A percentile compares a stretch with the other conserved stretches of the same genome.
phyloP scores from a whole-genome alignment of 169 alveolate species.

The Plasmodium adleri region DNA sequence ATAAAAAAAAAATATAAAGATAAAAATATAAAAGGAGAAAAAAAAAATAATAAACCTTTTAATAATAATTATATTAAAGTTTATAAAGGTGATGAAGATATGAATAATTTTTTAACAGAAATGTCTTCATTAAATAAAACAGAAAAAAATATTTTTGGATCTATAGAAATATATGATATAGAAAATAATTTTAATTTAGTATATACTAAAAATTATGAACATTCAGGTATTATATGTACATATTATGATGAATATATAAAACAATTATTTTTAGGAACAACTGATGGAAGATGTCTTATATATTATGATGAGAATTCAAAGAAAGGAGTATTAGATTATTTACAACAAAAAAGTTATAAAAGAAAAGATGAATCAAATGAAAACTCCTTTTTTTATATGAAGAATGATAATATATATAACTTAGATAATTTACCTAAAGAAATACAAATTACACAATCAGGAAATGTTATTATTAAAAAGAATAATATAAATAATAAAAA shows the following conservation, averaged over 20 bases:
- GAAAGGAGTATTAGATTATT: constrained; percentile 33
- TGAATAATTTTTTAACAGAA: constrained; percentile 40
- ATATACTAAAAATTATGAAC: constrained; percentile 20
- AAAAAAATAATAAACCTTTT: not conserved
- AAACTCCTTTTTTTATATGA: constrained; percentile 28
- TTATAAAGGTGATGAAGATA: constrained; percentile 72
- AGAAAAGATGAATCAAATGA: constrained; percentile 10
- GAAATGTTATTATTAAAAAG: constrained; percentile 47
- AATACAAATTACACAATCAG: constrained; percentile 42
- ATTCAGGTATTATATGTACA: constrained; percentile 44
- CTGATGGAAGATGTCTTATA: constrained; percentile 39
- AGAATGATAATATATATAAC: constrained; percentile 31
- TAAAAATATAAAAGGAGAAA: not conserved
- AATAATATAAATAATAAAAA: not conserved
- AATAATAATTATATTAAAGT: constrained; percentile 26
- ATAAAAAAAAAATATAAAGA: constrained; percentile 7
- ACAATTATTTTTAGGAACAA: constrained; percentile 58
- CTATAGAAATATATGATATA: constrained; percentile 17
- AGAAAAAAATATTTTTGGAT: constrained; percentile 34
- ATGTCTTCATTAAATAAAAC: constrained; percentile 33
- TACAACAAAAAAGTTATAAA: constrained; percentile 24
- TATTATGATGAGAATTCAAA: constrained; percentile 26
- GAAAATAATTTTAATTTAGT: constrained; percentile 16
- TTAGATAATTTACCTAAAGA: constrained; percentile 47
- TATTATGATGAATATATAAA: constrained; percentile 27